A percentile compares a stretch with the other conserved stretches of the same genome.
phyloP scores from a whole-genome alignment of 2,329 filamentous ascomycete genomes.

The Gaeumannomyces sp. region DNA sequence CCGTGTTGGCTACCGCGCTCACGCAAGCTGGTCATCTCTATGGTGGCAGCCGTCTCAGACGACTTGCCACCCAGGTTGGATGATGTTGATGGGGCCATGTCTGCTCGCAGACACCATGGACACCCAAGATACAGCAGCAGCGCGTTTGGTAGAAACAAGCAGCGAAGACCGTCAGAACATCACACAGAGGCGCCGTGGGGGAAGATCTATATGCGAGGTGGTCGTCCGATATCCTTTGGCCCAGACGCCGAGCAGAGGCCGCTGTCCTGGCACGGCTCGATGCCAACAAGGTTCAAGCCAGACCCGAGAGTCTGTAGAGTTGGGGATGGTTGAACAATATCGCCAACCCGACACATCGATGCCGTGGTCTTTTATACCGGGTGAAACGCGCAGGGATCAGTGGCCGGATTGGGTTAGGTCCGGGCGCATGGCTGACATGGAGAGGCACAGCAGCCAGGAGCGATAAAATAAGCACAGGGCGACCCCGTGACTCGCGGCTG shows the following conservation, averaged over 20 bases:
- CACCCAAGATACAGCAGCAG: slow-evolving; percentile 1
- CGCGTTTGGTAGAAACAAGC: background rate
- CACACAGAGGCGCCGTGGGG: background rate
- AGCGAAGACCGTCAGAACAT: background rate
- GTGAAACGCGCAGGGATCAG: background rate
- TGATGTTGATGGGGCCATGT: slow-evolving; percentile 9
- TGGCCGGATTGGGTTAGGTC: background rate
- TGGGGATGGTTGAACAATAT: background rate
- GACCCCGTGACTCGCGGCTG: background rate
- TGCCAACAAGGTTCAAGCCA: background rate
- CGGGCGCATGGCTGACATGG: background rate
- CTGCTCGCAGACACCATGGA: slow-evolving; percentile 2
- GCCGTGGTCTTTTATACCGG: background rate
- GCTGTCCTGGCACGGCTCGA: background rate
- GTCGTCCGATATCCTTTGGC: background rate
- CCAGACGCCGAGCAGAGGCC: background rate
- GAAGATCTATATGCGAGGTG: slow-evolving; percentile 9
- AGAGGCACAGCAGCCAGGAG: background rate
- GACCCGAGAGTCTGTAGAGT: background rate
- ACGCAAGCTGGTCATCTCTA: slow-evolving; percentile 15
- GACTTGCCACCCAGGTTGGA: slow-evolving; percentile 22
- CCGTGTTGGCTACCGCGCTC: slow-evolving; percentile 21
- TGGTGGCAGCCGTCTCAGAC: slow-evolving; percentile 25
- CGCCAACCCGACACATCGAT: background rate
- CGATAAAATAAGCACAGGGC: background rate